Evolutionary conservation across 805 yeast genomes (phyloP).

Genomic region (Metschnikowia chrysomelidarum): DNA sequence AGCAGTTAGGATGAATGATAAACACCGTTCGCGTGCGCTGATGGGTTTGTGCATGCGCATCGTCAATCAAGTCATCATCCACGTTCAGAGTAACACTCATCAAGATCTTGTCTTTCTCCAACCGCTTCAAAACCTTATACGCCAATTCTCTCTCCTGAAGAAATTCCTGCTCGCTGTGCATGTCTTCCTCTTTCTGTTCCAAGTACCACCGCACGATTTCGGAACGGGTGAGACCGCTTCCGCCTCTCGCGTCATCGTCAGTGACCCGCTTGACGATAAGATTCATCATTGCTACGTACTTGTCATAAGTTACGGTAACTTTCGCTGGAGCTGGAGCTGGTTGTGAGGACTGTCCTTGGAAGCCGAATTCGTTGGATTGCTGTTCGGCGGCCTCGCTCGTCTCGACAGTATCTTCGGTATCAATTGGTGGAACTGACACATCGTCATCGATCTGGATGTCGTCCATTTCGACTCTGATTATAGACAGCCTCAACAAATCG

Average conservation of each 20-base stretch:
- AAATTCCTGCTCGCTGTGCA: slow-evolving; percentile 68
- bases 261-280: slow-evolving; percentile 62
- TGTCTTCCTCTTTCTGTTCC: slow-evolving; percentile 64
- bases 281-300: slow-evolving; percentile 82
- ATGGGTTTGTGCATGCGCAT: slow-evolving; percentile 10
- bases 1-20: slow-evolving; percentile 76
- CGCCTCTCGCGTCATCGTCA: slow-evolving; percentile 47
- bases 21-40: slow-evolving; percentile 29
- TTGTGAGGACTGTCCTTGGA: slow-evolving; percentile 2
- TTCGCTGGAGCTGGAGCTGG: slow-evolving; percentile 24
- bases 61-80: slow-evolving; percentile 24
- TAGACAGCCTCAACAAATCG: slow-evolving; percentile 83
- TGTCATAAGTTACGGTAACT: slow-evolving; percentile 69
- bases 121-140: slow-evolving; percentile 74
- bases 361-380: slow-evolving; percentile 1
- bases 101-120: slow-evolving; percentile 81
- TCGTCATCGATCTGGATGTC: slow-evolving; percentile 86
- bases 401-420: slow-evolving; percentile 18
- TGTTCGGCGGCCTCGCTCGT: slow-evolving; percentile 16
- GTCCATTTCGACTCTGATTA: slow-evolving; percentile 90
- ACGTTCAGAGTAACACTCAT: slow-evolving; percentile 48
- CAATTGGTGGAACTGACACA: slow-evolving; percentile 27
- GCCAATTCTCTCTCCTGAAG: slow-evolving; percentile 69
- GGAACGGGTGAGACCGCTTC: slow-evolving; percentile 64
- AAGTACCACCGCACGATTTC: slow-evolving; percentile 81